These are phyloP conservation scores for Alisma plantagoaquatica DNA, from an alignment of 106 monocot species.

Conservation along the genomic window DNA sequence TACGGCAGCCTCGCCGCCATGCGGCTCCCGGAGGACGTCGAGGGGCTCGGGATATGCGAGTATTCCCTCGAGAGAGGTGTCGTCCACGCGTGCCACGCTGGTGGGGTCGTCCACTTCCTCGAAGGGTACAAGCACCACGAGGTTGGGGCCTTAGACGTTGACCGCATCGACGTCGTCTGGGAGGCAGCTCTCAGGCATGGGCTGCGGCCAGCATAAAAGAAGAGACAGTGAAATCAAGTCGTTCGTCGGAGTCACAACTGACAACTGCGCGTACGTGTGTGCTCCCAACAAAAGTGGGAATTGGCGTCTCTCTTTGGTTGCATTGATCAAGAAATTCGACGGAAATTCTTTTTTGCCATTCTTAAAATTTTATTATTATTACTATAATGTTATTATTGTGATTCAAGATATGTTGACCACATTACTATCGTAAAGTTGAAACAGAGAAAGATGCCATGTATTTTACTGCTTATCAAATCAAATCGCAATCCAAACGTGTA, in stretches of 20 bases:
- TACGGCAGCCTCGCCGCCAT: conserved; percentile 96
- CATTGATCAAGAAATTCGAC: too few species aligned
- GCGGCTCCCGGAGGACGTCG: conserved; percentile 69
- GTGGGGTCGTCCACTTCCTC: conserved; percentile 73
- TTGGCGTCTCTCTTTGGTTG: too few species aligned
- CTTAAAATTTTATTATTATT: too few species aligned
- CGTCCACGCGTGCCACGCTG: conserved; percentile 91
- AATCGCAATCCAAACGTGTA: too few species aligned
- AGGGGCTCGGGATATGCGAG: conserved; percentile 80
- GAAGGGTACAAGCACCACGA: conserved; percentile 94
- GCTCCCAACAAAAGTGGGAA: not conserved
- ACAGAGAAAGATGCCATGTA: too few species aligned
- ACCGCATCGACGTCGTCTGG: conserved; percentile 87
- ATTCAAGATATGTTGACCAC: too few species aligned
- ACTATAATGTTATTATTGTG: too few species aligned
- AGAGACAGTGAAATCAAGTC: too few species aligned
- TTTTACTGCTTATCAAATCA: too few species aligned
- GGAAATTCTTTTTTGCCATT: too few species aligned
- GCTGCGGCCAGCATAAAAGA: conserved; percentile 51
- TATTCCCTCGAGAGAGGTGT: conserved; percentile 72
- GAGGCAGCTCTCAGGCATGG: conserved; percentile 75
- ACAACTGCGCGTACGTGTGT: conserved; percentile 21
- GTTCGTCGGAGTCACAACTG: too few species aligned
- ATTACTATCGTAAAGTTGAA: too few species aligned
- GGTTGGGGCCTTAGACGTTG: conserved; percentile 87